Base-by-base conservation (phyloP, 2,329 filamentous ascomycete species). In the Metarhizium rileyi region DNA sequence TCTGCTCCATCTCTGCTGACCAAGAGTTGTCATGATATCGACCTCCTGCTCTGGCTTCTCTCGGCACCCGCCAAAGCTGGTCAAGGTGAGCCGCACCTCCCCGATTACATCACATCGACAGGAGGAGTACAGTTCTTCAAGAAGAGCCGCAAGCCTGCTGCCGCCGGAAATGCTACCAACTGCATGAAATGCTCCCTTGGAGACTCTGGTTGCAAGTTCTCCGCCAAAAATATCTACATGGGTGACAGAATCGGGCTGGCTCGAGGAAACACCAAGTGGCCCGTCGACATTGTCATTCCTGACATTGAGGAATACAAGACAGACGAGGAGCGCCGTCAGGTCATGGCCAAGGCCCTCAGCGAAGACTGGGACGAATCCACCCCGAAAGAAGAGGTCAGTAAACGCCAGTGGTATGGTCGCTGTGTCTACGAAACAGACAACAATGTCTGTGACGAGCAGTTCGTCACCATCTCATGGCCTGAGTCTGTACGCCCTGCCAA, bases 1-100 rank as follows among this genome's bases (percentile, higher is more conserved):
- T 83, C 78, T n/a, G 90, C 78, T 23, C 91, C 84, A 6, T 91
- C 87, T 1, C 74, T 98, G 2, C 75, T 98, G 27, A 95, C 91
- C 3, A 98, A 97, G 68, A 94, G 88, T 52, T 97, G 93, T 58
- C 93, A 98, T 61, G 93, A 98, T 59, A 87, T 98, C 46, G 93
- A 98, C 62, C 81, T 97, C 50, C 70, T 97, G 4, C 73, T 97
- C 16, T 98, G 93, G 93, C 71, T 97, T 44, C 76, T 97, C 10
- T 91, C 84, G 61, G 88, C 87, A 1, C 87, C 88, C 0, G 63
- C 63, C 14, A 68, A 66, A 48, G 64, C 71, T 0, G 68, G 71
- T 12, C 59, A 66, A 1, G 66, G 66, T 7, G 64, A 67, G 14
- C 77, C 85, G 0, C 90, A 96, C 64, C 72, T 91, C 1, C 91